Percentiles rank a stretch among this genome's conserved stretches.
Evolutionary conservation across 2,329 filamentous ascomycete genomes (phyloP).

Genomic region (Trichoderma asperellum): DNA sequence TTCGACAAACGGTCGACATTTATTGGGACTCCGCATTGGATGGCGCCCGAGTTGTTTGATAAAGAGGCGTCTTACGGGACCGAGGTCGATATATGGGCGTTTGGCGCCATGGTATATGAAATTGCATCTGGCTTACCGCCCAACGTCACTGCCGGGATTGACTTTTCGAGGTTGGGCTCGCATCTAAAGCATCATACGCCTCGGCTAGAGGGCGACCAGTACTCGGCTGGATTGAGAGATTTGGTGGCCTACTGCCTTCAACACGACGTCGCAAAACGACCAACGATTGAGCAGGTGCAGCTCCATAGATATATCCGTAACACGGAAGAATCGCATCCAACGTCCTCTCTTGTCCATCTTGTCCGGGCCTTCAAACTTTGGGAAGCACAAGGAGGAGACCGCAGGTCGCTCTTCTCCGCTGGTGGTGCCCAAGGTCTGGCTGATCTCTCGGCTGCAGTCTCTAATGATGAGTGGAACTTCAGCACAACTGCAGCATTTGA

Average conservation of each 20-base stretch:
- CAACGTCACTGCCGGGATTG: slow-evolving; percentile 60
- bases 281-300: slow-evolving; percentile 70
- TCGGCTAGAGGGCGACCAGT: slow-evolving; percentile 70
- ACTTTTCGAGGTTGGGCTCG: slow-evolving; percentile 55
- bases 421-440: slow-evolving; percentile 61
- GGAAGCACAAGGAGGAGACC: slow-evolving; percentile 73
- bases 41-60: slow-evolving; percentile 79
- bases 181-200: slow-evolving; percentile 66
- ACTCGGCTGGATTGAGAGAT: slow-evolving; percentile 69
- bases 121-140: slow-evolving; percentile 79
- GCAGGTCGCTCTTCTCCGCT: slow-evolving; percentile 65
- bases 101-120: slow-evolving; percentile 79
- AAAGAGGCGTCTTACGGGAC: slow-evolving; percentile 67
- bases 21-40: slow-evolving; percentile 83
- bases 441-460: slow-evolving; percentile 49
- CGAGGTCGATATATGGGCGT: slow-evolving; percentile 83
- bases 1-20: slow-evolving; percentile 79
- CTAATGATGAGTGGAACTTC: slow-evolving; percentile 69
- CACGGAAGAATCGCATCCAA: slow-evolving; percentile 66
- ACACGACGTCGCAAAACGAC: slow-evolving; percentile 68
- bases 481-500: slow-evolving; percentile 69
- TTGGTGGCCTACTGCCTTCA: slow-evolving; percentile 75
- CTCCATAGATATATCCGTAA: slow-evolving; percentile 70
- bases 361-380: slow-evolving; percentile 75
- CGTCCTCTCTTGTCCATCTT: slow-evolving; percentile 64